phyloP scores from a whole-genome alignment of 306 rosid genomes.

The Dryas drummondii region DNA sequence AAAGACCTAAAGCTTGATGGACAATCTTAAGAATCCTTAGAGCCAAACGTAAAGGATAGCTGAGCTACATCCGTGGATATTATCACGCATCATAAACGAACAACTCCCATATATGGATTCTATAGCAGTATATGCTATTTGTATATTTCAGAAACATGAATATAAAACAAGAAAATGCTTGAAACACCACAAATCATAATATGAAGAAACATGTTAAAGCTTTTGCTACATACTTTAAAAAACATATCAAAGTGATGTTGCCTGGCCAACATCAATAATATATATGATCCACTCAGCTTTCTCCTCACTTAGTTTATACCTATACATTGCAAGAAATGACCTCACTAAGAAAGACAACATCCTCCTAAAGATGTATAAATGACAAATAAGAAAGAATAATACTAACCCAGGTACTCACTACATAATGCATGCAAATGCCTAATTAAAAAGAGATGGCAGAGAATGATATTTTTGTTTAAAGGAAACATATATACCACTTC shows the following conservation, averaged over 20 bases:
- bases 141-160: background rate
- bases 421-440: too few species aligned
- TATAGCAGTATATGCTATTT: too few species aligned
- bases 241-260: constrained; percentile 94
- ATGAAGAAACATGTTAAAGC: constrained; percentile 6
- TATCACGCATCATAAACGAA: too few species aligned
- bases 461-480: background rate
- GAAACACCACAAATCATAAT: constrained; percentile 15
- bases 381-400: background rate
- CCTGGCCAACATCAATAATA: constrained; percentile 90
- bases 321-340: constrained; percentile 39
- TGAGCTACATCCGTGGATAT: too few species aligned
- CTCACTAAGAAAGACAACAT: constrained; percentile 23
- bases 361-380: background rate
- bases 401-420: too few species aligned
- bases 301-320: constrained; percentile 90
- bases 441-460: background rate
- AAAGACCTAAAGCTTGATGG: too few species aligned
- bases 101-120: too few species aligned
- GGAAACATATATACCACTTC: constrained; percentile 43
- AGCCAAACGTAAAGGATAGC: too few species aligned
- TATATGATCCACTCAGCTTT: constrained; percentile 92
- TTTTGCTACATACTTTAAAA: constrained; percentile 62
- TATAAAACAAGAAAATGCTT: constrained; percentile 16
- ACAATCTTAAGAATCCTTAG: too few species aligned